These are phyloP conservation scores for Pythium volutum DNA, from an alignment of 352 stramenopile genomes.

Conservation along the genomic window DNA sequence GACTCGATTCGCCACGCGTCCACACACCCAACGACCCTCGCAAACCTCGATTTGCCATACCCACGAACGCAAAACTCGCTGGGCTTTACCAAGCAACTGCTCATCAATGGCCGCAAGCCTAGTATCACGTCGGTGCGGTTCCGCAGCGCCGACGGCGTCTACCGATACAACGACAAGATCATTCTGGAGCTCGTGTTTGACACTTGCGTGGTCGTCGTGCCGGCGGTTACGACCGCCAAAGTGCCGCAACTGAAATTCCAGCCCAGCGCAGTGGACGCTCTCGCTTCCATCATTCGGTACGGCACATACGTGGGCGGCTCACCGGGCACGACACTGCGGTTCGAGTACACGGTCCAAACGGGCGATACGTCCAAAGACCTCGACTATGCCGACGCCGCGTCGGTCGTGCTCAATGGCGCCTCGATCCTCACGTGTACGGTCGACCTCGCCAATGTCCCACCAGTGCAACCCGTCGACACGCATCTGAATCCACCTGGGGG, in stretches of 20 bases:
- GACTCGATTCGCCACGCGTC: constrained; percentile 60
- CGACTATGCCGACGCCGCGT: constrained; percentile 58
- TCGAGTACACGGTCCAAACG: constrained; percentile 73
- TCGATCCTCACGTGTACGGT: constrained; percentile 69
- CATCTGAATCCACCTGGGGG: constrained; percentile 79
- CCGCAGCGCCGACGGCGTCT: constrained; percentile 56
- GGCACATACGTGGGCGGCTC: constrained; percentile 57
- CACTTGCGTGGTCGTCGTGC: constrained; percentile 46
- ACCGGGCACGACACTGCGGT: constrained; percentile 44
- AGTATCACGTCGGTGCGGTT: constrained; percentile 50
- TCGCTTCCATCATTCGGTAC: constrained; percentile 49
- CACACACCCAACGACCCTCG: constrained; percentile 63
- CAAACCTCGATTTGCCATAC: constrained; percentile 65
- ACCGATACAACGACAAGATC: constrained; percentile 54
- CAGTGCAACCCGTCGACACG: constrained; percentile 58
- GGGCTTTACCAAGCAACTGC: constrained; percentile 62
- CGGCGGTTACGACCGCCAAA: constrained; percentile 26
- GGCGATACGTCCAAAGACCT: constrained; percentile 61
- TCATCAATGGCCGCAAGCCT: constrained; percentile 68
- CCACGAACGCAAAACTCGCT: constrained; percentile 64
- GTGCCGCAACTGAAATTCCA: constrained; percentile 53
- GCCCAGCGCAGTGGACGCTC: constrained; percentile 35
- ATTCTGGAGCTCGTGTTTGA: constrained; percentile 68
- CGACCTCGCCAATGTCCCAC: constrained; percentile 19
- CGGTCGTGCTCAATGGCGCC: constrained; percentile 63